Conservation (phyloP, 176 grass and related monocot species). For the Puya raimondii region DNA sequence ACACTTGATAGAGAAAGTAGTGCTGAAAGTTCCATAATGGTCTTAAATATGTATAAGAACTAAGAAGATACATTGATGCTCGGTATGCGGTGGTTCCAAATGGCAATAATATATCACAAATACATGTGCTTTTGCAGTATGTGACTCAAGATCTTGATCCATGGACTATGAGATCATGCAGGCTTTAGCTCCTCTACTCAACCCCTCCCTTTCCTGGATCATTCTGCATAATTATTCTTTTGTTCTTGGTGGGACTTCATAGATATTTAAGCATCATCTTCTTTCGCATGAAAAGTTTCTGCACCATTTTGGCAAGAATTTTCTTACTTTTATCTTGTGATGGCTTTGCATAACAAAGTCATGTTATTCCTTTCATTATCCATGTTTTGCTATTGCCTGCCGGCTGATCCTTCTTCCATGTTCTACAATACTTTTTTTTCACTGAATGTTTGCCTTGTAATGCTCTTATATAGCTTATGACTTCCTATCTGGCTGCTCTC, state of each 20-base stretch:
- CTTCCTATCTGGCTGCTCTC: neutral
- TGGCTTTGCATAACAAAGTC: neutral
- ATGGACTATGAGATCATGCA: too few relatives aligned
- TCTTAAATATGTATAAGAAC: too few relatives aligned
- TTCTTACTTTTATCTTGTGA: neutral
- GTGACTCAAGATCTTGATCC: neutral
- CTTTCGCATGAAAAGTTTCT: conserved; percentile 6
- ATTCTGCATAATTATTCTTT: neutral
- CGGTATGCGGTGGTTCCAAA: too few relatives aligned
- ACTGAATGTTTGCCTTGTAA: too few relatives aligned
- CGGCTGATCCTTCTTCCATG: too few relatives aligned
- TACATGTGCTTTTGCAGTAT: neutral
- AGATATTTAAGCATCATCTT: neutral
- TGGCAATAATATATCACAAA: neutral
- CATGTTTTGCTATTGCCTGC: neutral
- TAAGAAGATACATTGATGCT: too few relatives aligned
- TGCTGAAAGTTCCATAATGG: too few relatives aligned
- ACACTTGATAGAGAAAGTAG: too few relatives aligned
- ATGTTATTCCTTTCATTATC: conserved; percentile 1
- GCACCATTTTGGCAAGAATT: neutral
- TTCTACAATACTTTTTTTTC: too few relatives aligned
- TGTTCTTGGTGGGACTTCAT: neutral
- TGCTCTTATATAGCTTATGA: neutral
- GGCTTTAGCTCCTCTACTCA: too few relatives aligned
- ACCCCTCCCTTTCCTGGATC: neutral